Base-by-base conservation (phyloP, 2,329 filamentous ascomycete genomes). In the Trichophyton equinum region DNA sequence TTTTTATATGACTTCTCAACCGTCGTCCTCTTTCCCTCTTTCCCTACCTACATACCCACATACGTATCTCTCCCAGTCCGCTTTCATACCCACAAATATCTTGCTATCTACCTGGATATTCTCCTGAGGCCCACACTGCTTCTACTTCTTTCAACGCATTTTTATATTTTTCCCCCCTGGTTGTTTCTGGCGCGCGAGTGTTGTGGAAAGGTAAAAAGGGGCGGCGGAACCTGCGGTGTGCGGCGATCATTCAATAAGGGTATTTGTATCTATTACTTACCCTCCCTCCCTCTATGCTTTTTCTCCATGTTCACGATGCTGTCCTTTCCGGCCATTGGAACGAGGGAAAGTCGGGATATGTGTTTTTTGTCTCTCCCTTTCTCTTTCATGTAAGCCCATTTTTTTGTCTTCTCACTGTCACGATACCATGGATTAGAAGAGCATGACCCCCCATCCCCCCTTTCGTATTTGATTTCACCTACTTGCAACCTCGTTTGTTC, bases 381-480 rank as follows among this genome's bases (percentile, higher is more conserved):
- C 20, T 42, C 9, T 44, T 44, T 44, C 40, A 44, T 44, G n/a
- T 20, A 7, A 44, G 40, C 15, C 30, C 20, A 15, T 27, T 20
- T 51, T 60, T 60, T 56, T 11, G 33, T 55, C 44, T 18, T 56
- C 11, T 30, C 55, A 40, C 18, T 30, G 20, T 60, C 51, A 55
- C 36, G 47, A 60, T 42, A 42, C 18, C 59, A 58, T 44, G 56
- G 56, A 58, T 42, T 58, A 58, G 56, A 58, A 58, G 56, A 46
- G 56, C 56, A 46, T 58, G 15, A n/a, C 51, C 49, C 27, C 33
- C 33, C 33, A 1, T 38, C 11, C 33, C 33, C 33, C 6, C 7
- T 30, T 55, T 55, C 51, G 51, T 55, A 55, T 15, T 30, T 51
- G 46, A 51, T 51, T 51, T 47, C 49, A 20, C 25, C 40, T 15